phyloP scores from a whole-genome alignment of 768 basidiomycete species.

The Lenzites betulinus region DNA sequence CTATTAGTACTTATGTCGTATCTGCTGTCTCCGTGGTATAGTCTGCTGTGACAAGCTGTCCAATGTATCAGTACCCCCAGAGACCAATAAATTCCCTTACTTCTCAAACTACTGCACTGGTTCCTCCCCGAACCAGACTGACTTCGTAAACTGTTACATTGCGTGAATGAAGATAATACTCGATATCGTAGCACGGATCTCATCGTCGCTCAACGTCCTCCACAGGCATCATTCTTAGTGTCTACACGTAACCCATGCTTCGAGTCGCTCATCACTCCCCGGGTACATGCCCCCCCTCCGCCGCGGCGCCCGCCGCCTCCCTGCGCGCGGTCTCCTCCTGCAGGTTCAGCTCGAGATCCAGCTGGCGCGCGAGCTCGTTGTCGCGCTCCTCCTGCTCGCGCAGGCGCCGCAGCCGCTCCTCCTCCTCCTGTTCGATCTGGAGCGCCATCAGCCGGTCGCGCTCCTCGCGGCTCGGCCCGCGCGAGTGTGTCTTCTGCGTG shows the following conservation, averaged over 20 bases:
- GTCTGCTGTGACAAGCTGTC: constrained; percentile 21
- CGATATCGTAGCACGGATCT: not conserved
- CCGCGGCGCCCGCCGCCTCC: not conserved
- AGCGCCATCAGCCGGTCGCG: constrained; percentile 25
- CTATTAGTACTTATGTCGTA: constrained; percentile 24
- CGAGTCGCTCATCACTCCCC: constrained; percentile 1
- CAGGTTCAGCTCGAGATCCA: constrained; percentile 57
- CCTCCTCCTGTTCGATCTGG: constrained; percentile 33
- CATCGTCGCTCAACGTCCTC: not conserved
- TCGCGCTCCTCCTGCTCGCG: constrained; percentile 41
- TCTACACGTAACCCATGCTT: not conserved
- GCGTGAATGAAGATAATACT: not conserved
- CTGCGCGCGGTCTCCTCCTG: constrained; percentile 15
- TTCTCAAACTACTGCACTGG: not conserved
- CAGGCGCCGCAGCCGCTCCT: constrained; percentile 47
- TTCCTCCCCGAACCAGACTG: not conserved
- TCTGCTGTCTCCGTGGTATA: constrained; percentile 22
- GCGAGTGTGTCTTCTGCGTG: not conserved
- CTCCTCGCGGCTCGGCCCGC: constrained; percentile 18
- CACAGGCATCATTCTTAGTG: not conserved
- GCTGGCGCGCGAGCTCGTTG: constrained; percentile 50
- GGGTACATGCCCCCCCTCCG: not conserved
- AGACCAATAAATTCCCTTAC: constrained; percentile 10
- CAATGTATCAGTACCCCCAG: constrained; percentile 22
- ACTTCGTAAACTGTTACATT: not conserved